These are phyloP conservation scores for Apophysomyces sp. DNA, from an alignment of 371 early-diverging fungal species.

Conservation along the genomic window DNA sequence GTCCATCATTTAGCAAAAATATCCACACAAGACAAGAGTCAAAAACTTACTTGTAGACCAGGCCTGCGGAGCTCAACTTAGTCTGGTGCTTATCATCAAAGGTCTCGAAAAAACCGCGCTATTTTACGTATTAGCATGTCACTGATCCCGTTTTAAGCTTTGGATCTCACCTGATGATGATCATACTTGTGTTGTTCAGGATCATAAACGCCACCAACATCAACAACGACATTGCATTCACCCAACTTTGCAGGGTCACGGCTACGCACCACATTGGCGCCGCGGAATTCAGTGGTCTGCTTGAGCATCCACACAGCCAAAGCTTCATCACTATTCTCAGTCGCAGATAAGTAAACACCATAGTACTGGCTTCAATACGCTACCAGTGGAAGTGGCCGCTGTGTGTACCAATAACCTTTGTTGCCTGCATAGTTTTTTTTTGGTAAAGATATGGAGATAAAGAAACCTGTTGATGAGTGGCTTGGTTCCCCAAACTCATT, in stretches of 20 bases:
- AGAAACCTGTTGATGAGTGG: too few relatives aligned
- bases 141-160: not conserved
- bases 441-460: too few relatives aligned
- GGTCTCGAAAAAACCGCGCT: conserved; percentile 89
- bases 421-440: not conserved
- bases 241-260: conserved; percentile 83
- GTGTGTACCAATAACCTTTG: conserved; percentile 80
- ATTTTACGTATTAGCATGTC: not conserved
- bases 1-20: not conserved
- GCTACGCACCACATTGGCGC: conserved; percentile 79
- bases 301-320: conserved; percentile 90
- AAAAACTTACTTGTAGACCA: conserved; percentile 75
- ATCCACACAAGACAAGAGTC: conserved; percentile 9
- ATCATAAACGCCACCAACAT: conserved; percentile 97
- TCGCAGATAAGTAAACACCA: not conserved
- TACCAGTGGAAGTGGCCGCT: conserved; percentile 88
- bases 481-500: too few relatives aligned
- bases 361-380: not conserved
- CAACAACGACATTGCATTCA: conserved; percentile 91
- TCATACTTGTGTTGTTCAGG: conserved; percentile 82
- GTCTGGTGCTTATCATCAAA: conserved; percentile 78
- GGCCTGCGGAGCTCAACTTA: conserved; percentile 91
- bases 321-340: conserved; percentile 80
- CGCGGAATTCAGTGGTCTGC: conserved; percentile 66
- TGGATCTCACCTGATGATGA: conserved; percentile 83